These are phyloP conservation scores for Hypomyces perniciosus DNA, from an alignment of 2,329 filamentous ascomycete species.

Conservation along the genomic window DNA sequence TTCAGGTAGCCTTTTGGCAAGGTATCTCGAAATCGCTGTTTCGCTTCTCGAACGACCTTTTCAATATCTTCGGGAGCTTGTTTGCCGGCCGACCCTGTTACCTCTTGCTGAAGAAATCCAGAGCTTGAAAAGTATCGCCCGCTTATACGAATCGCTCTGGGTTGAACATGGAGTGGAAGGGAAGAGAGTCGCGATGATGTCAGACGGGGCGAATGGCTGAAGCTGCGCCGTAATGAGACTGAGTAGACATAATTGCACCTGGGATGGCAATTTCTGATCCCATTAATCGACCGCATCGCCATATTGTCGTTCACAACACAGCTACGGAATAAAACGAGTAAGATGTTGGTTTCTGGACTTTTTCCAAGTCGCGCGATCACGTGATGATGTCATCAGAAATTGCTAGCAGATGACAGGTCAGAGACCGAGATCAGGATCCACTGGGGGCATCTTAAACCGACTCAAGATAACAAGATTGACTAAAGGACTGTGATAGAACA, in stretches of 20 bases:
- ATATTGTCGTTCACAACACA: slow-evolving; percentile 15
- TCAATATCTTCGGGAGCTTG: slow-evolving; percentile 42
- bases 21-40: slow-evolving; percentile 69
- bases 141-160: slow-evolving; percentile 10
- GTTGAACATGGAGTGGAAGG: slow-evolving; percentile 19
- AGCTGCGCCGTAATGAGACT: slow-evolving; percentile 12
- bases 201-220: slow-evolving; percentile 12
- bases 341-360: slow-evolving; percentile 14
- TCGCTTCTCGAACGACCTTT: slow-evolving; percentile 61
- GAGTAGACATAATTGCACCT: slow-evolving; percentile 20
- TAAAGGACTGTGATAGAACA: neutral
- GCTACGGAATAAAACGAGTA: slow-evolving; percentile 9
- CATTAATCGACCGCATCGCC: slow-evolving; percentile 31
- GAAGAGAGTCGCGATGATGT: slow-evolving; percentile 16
- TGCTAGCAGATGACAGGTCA: slow-evolving; percentile 13
- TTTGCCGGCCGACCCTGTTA: neutral
- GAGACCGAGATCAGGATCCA: neutral
- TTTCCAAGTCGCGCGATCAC: slow-evolving; percentile 24
- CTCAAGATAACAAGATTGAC: neutral
- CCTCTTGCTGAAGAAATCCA: slow-evolving; percentile 19
- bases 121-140: slow-evolving; percentile 26
- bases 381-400: slow-evolving; percentile 20
- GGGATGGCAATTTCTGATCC: slow-evolving; percentile 29
- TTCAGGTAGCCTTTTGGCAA: slow-evolving; percentile 67
- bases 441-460: neutral